These are phyloP conservation scores for Corynespora cassiicola DNA, from an alignment of 2,329 filamentous ascomycete genomes.

Conservation along the genomic window DNA sequence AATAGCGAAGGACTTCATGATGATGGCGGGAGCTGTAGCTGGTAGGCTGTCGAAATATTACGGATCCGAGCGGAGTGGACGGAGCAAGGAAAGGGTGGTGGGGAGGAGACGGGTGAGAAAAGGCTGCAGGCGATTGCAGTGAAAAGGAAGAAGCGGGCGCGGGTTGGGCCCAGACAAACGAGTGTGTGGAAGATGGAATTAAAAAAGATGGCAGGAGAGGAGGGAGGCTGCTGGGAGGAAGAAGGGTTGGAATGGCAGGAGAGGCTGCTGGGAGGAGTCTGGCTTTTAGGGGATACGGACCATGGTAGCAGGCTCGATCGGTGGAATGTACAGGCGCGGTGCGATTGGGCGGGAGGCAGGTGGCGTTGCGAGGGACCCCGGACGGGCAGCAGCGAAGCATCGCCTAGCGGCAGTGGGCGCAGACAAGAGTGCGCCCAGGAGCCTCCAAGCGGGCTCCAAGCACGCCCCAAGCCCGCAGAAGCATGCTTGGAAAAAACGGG, in stretches of 20 bases:
- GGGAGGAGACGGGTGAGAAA: conserved; percentile 8
- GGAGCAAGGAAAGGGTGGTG: conserved; percentile 6
- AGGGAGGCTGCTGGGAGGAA: conserved; percentile 5
- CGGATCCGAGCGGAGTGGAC: conserved; percentile 8
- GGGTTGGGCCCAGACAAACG: conserved; percentile 22
- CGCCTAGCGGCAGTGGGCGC: conserved; percentile 3
- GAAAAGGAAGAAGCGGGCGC: conserved; percentile 17
- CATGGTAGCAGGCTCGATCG: too few relatives aligned
- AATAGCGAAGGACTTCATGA: conserved; percentile 62
- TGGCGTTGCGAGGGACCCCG: background rate
- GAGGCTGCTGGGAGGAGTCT: background rate
- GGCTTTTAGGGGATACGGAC: conserved; percentile 14
- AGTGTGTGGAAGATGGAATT: conserved; percentile 25
- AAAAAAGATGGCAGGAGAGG: conserved; percentile 15
- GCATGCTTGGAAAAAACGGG: conserved; percentile 16
- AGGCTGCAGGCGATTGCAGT: conserved; percentile 9
- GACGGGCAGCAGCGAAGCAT: conserved; percentile 5
- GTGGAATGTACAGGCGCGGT: conserved; percentile 5
- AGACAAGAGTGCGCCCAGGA: conserved; percentile 9
- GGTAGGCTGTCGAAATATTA: conserved; percentile 7
- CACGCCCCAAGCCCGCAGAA: conserved; percentile 16
- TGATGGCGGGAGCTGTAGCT: conserved; percentile 13
- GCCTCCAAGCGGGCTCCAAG: conserved; percentile 15
- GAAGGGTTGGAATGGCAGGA: too few relatives aligned
- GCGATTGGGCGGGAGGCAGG: conserved; percentile 4